Percentiles rank a stretch among this genome's conserved stretches.
phyloP scores from a whole-genome alignment of 257 asterid species.

The Asclepias syriaca region DNA sequence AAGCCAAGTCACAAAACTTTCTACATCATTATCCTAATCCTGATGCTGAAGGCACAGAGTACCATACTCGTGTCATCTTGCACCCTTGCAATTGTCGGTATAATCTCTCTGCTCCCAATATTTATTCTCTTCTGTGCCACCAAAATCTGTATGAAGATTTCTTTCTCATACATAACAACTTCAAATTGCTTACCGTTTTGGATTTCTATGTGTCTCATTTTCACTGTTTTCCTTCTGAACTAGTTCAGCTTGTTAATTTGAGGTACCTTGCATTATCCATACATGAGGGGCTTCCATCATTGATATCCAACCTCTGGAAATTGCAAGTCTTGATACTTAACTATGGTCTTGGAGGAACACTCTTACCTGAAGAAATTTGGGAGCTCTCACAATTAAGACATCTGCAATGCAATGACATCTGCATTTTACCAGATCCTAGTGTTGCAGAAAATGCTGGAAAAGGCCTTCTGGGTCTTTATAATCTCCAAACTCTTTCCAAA shows the following conservation, averaged over 20 bases:
- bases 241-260: neutral
- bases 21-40: slow-evolving; percentile 7
- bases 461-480: neutral
- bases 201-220: too few species aligned
- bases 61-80: slow-evolving; percentile 14
- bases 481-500: slow-evolving; percentile 29
- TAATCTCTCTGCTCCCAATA: too few species aligned
- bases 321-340: slow-evolving; percentile 19
- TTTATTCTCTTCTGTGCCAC: too few species aligned
- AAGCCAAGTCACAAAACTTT: slow-evolving; percentile 31
- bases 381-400: slow-evolving; percentile 25
- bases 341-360: neutral
- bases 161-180: too few species aligned
- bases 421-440: slow-evolving; percentile 12
- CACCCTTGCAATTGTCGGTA: too few species aligned
- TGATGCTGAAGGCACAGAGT: neutral
- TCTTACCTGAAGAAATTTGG: slow-evolving; percentile 24
- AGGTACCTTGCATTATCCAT: slow-evolving; percentile 16
- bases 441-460: slow-evolving; percentile 4
- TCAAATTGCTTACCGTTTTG: too few species aligned
- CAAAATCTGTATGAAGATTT: too few species aligned
- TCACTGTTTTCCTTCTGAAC: neutral
- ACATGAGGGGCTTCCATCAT: slow-evolving; percentile 15
- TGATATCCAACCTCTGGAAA: slow-evolving; percentile 10
- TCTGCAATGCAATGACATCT: slow-evolving; percentile 17